Evolutionary conservation across 1,284 basidiomycete species (phyloP).

Genomic region (Coriolopsis trogii): DNA sequence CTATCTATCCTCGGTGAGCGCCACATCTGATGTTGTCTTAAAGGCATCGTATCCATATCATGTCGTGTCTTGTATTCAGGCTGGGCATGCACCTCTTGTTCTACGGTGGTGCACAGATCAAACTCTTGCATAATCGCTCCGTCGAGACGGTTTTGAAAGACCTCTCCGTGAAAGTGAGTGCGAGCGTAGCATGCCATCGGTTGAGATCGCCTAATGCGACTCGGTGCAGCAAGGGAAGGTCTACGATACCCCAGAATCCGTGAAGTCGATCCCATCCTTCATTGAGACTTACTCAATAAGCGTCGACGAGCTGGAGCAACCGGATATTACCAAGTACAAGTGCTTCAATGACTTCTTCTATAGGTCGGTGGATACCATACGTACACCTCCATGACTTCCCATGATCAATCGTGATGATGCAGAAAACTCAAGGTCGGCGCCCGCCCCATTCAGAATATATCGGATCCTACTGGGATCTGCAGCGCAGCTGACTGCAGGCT

Average conservation of each 20-base stretch:
- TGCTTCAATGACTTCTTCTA: conserved; percentile 88
- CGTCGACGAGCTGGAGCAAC: conserved; percentile 64
- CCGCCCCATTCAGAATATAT: conserved; percentile 64
- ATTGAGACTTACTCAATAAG: conserved; percentile 73
- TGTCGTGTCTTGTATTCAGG: conserved; percentile 29
- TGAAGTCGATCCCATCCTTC: conserved; percentile 70
- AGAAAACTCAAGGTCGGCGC: conserved; percentile 67
- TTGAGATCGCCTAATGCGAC: not conserved
- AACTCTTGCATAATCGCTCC: conserved; percentile 54
- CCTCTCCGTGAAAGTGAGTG: conserved; percentile 63
- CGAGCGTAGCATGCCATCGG: not conserved
- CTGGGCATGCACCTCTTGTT: conserved; percentile 84
- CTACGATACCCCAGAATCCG: conserved; percentile 57
- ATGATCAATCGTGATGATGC: not conserved
- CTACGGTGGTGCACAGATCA: conserved; percentile 56
- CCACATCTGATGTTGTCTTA: not conserved
- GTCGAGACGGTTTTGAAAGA: conserved; percentile 65
- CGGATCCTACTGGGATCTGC: conserved; percentile 58
- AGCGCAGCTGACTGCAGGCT: conserved; percentile 78
- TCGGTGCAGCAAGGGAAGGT: conserved; percentile 50
- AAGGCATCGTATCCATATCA: not conserved
- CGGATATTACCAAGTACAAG: conserved; percentile 63
- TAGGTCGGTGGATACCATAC: conserved; percentile 34
- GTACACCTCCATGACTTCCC: not conserved
- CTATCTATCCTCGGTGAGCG: conserved; percentile 63